Evolutionary conservation across 2,329 filamentous ascomycete species (phyloP), one percentile per base, ranked within the genome.

Genomic region (Stachybotrys chartarum): DNA sequence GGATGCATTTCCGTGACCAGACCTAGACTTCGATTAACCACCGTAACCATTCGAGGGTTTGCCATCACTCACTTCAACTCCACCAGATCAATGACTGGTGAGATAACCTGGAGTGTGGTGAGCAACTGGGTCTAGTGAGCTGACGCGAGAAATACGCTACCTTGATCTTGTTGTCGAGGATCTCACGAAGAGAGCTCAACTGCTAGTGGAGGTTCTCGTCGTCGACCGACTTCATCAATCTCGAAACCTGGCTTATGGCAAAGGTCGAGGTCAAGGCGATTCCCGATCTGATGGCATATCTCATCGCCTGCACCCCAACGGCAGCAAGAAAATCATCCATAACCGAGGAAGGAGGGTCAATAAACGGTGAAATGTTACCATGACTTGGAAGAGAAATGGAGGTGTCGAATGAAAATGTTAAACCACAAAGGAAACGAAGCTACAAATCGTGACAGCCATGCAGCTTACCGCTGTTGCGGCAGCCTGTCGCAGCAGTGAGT

Each of bases 31-130:
- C 17, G 51, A n/a, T 50, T 35, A 50, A 16, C 42, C 51, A 46
- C 24, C 57, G 59, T 57, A 60, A 57, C 39, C 32, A 50, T 24
- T 57, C 53, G 59, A 56, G 53, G 50, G 35, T 24, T 54, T 55
- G 55, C 52, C 50, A 30, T 49, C 32, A 60, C 79, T 63, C 70
- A 89, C 86, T 94, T 94, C 63, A 97, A 81, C 69, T 96, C 90
- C 63, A 96, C 91, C 77, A 96, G 85, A 68, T 96, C 91, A 65
- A 96, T 93, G 10, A 91, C 89, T 1, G 92, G 92, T 11, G 91
- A 91, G 50, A 97, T 86, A 60, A 96, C 90, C 85, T 90, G 59
- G 35, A 52, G 30, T 17, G 16, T 14, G 12, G 45, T 47, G 7
- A 47, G 16, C 24, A 24, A 24, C 24, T 24, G 4, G 24, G 2